Evolutionary conservation across 345 rosid genomes (phyloP).

Genomic region (Mallotus nudiflorus): DNA sequence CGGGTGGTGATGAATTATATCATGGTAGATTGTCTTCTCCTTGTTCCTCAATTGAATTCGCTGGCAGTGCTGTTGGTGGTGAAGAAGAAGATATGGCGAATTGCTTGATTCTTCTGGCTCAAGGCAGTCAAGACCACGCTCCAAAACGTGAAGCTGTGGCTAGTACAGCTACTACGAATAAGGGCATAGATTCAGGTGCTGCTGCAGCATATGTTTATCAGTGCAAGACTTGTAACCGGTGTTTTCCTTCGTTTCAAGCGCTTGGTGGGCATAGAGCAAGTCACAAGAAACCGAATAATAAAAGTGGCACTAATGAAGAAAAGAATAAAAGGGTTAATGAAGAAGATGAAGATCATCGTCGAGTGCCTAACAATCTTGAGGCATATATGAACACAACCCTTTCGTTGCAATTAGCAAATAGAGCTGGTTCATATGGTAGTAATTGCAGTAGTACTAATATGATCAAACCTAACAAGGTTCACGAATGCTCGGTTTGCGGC

Average conservation of each 20-base stretch:
- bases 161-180: background rate
- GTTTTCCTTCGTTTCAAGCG: constrained; percentile 38
- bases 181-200: background rate
- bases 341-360: constrained; percentile 9
- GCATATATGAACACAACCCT: constrained; percentile 46
- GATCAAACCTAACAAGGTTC: constrained; percentile 52
- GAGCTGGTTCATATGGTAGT: constrained; percentile 3
- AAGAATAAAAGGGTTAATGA: constrained; percentile 22
- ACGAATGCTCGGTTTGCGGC: constrained; percentile 87
- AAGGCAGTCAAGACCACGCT: constrained; percentile 9
- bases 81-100: constrained; percentile 39
- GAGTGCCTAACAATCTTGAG: background rate
- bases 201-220: background rate
- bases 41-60: constrained; percentile 23
- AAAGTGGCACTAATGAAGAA: constrained; percentile 6
- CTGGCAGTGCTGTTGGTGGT: background rate
- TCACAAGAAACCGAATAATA: constrained; percentile 26
- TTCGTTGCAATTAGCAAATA: constrained; percentile 47
- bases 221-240: constrained; percentile 32
- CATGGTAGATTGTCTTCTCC: constrained; percentile 23
- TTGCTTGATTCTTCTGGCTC: constrained; percentile 37
- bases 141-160: background rate
- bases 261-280: constrained; percentile 38
- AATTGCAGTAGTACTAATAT: constrained; percentile 9
- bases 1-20: constrained; percentile 21